Evolutionary conservation across 139 green algal genomes (phyloP), one percentile per base, ranked within the genome.

Genomic region (Coelastrella sp.): DNA sequence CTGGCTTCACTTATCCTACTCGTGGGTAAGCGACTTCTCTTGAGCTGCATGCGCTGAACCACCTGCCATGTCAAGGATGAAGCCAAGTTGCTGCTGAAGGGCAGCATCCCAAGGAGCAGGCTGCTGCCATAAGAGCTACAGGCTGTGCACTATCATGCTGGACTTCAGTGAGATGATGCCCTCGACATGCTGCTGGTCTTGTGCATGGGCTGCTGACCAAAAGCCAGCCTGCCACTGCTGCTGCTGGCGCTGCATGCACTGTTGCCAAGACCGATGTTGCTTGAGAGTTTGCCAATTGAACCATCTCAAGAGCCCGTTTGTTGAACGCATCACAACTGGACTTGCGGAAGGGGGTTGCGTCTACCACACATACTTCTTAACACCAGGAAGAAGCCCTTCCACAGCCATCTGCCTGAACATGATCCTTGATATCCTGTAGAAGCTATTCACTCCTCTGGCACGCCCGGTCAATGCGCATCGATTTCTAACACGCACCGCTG

Each of bases 381-480:
- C 84, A 4, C 94, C 94, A 8, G 94, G 94, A 58, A 96, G 59
- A 8, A 93, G 73, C 35, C 94, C 94, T 7, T 93, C 81, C 80
- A 90, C 85, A 7, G 94, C 92, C 17, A 96, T 90, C 70, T 93
- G 91, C 17, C 94, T 91, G 20, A 96, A 82, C 94, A 96, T 96
- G 65, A 95, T 93, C 22, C 94, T 88, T 0, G 91, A 94, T 35
- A 96, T 19, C n/a, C 92, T 86, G 35, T 91, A 89, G 27, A 94
- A 93, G 17, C 90, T 91, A 49, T 92, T 86, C 56, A 95, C 92
- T 10, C 86, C 86, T 3, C 89, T 82, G 6, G 84, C 80, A 4
- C 94, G 89, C 19, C 94, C 94, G 6, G 94, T 96, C 0, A 96
- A 81, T 25, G 93, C 91, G 61, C 94, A 96, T 12, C 93, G 81